A percentile compares a stretch with the other conserved stretches of the same genome.
Evolutionary conservation across 192 early-diverging fungal species (phyloP).

Genomic region (Mortierella alpina): DNA sequence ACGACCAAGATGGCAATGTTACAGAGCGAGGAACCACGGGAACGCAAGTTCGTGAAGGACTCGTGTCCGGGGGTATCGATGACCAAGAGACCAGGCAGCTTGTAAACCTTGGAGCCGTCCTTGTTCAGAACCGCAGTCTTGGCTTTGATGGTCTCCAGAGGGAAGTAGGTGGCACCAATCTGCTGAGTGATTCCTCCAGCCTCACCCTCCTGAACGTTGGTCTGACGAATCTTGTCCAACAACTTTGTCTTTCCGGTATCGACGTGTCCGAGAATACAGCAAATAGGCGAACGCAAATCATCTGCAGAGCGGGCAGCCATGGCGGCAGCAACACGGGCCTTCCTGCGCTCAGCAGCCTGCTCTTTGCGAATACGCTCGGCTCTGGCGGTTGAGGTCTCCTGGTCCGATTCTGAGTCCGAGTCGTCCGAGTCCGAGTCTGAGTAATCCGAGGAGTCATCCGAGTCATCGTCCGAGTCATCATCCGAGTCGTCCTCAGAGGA

Average conservation of each 20-base stretch:
- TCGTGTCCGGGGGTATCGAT: slow-evolving; percentile 99
- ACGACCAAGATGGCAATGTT: slow-evolving; percentile 99
- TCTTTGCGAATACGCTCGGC: slow-evolving; percentile 76
- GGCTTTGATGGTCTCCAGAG: slow-evolving; percentile 90
- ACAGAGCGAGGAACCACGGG: slow-evolving; percentile 96
- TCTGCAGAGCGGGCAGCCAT: slow-evolving; percentile 87
- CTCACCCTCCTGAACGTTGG: slow-evolving; percentile 99
- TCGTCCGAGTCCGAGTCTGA: slow-evolving; percentile 66
- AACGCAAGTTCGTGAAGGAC: slow-evolving; percentile 96
- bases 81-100: slow-evolving; percentile 92
- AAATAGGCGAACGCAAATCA: slow-evolving; percentile 96
- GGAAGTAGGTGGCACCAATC: slow-evolving; percentile 99
- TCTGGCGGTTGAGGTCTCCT: slow-evolving; percentile 71
- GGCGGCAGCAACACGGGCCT: slow-evolving; percentile 78
- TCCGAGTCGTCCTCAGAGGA: slow-evolving; percentile 20
- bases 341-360: slow-evolving; percentile 81
- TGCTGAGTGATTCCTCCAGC: slow-evolving; percentile 99
- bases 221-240: slow-evolving; percentile 98
- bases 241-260: slow-evolving; percentile 96
- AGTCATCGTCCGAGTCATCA: slow-evolving; percentile 62
- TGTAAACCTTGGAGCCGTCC: slow-evolving; percentile 66
- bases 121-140: slow-evolving; percentile 89
- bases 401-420: slow-evolving; percentile 68
- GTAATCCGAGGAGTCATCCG: slow-evolving; percentile 57
- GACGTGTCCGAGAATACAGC: slow-evolving; percentile 98